Evolutionary conservation across 768 basidiomycete species (phyloP).

Genomic region (Lactarius quietus): DNA sequence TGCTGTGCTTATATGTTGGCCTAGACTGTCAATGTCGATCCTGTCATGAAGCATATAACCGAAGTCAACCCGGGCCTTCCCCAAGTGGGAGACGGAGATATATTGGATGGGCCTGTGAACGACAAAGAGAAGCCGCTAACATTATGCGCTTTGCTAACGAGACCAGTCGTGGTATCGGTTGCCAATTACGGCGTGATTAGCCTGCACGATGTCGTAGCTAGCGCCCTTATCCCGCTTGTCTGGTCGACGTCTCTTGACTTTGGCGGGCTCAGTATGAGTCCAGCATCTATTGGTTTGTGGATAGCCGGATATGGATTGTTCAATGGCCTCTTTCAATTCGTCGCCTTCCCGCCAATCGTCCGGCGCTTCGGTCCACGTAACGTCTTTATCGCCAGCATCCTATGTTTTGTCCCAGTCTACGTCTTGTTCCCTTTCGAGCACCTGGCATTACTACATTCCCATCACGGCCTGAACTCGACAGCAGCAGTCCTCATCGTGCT

Average conservation of each 20-base stretch:
- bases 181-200: conserved; percentile 42
- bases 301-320: conserved; percentile 37
- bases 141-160: conserved; percentile 36
- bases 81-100: background rate
- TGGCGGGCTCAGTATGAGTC: conserved; percentile 39
- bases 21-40: background rate
- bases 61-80: background rate
- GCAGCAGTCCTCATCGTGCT: conserved; percentile 8
- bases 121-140: conserved; percentile 21
- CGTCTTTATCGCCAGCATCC: conserved; percentile 30
- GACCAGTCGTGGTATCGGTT: conserved; percentile 40
- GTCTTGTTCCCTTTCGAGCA: conserved; percentile 31
- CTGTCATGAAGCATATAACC: background rate
- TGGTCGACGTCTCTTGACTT: conserved; percentile 40
- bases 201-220: conserved; percentile 40
- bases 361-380: conserved; percentile 37
- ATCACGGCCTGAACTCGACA: background rate
- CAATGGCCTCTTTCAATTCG: conserved; percentile 38
- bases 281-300: conserved; percentile 38
- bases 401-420: conserved; percentile 29
- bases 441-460: background rate
- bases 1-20: background rate
- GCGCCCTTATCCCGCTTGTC: conserved; percentile 44
- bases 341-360: conserved; percentile 38
- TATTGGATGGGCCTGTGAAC: background rate